Percentiles rank a stretch among this genome's conserved stretches.
These are phyloP conservation scores for Metarhizium brunneum DNA, from an alignment of 2,329 filamentous ascomycete genomes.

Conservation along the genomic window DNA sequence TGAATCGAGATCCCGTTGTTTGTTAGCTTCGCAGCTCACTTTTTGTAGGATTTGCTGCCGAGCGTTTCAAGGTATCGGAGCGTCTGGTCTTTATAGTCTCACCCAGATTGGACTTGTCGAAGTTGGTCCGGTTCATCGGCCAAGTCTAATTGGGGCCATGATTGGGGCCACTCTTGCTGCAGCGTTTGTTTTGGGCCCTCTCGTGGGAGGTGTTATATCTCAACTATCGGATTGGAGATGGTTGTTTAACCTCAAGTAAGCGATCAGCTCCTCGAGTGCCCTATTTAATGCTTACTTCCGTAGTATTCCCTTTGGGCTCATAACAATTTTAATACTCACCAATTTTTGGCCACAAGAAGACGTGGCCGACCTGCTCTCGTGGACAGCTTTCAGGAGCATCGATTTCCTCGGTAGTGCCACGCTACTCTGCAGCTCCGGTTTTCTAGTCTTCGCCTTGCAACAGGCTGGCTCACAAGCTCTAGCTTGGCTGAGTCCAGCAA, in stretches of 20 bases:
- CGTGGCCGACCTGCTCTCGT: slow-evolving; percentile 26
- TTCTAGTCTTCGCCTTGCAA: slow-evolving; percentile 47
- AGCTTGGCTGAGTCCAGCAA: slow-evolving; percentile 41
- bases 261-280: not conserved
- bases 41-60: slow-evolving; percentile 43
- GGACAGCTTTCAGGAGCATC: slow-evolving; percentile 34
- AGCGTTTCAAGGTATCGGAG: slow-evolving; percentile 51
- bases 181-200: slow-evolving; percentile 48
- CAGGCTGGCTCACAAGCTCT: slow-evolving; percentile 44
- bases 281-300: slow-evolving; percentile 6
- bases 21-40: slow-evolving; percentile 10
- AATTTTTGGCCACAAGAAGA: slow-evolving; percentile 34
- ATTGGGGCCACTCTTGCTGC: slow-evolving; percentile 47
- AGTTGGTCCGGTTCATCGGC: slow-evolving; percentile 42
- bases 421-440: slow-evolving; percentile 40
- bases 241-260: slow-evolving; percentile 54
- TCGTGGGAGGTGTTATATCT: slow-evolving; percentile 48
- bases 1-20: slow-evolving; percentile 9
- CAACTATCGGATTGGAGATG: slow-evolving; percentile 46
- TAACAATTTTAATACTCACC: slow-evolving; percentile 37
- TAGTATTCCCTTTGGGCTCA: slow-evolving; percentile 40
- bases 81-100: slow-evolving; percentile 51
- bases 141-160: slow-evolving; percentile 44
- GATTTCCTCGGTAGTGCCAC: slow-evolving; percentile 43
- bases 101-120: slow-evolving; percentile 49